Evolutionary conservation across 2,329 filamentous ascomycete species (phyloP), one percentile per base, ranked within the genome.

Genomic region (Aspergillus unguis): DNA sequence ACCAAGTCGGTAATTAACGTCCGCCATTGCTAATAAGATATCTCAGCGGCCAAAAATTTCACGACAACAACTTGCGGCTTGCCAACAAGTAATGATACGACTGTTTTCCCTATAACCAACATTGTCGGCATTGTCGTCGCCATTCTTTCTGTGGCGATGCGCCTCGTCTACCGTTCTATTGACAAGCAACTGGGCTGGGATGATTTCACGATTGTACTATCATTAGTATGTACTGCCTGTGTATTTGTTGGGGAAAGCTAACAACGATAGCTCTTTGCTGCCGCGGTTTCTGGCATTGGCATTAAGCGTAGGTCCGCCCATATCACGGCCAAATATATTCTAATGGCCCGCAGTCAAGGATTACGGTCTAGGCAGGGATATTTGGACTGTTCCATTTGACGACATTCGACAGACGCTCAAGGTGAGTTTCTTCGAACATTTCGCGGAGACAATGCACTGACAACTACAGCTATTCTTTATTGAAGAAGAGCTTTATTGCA

Each of bases 321-420:
- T 6, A 32, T 3, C 7, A 33, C 25, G 17, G 28, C 11, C 5
- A 3, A 5, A 23, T 1, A 9, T 23, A 9, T 44, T 6, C 35
- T 37, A 29, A 37, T 17, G 26, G 2, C 31, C 29, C 23, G 28
- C 7, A 50, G 48, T 45, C 36, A 31, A 40, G 7, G 27, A 44
- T n/a, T 37, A 44, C 28, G 48, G 48, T n/a, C 48, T 50, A 10
- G 48, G 48, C 8, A 44, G 45, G 37, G 41, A 50, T 31, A 50
- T 44, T 25, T 50, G 48, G 48, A 43, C 29, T 5, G 27, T 50
- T n/a, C 48, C 48, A 9, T 50, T 50, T 23, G 41, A 50, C 4
- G 9, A 50, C 11, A 50, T 50, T 11, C 23, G 42, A 6, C 33
- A 38, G 33, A 50, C 36, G 6, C 41, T 50, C 32, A 35, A 50